Percentiles rank a stretch among this genome's conserved stretches.
Evolutionary conservation across 2,329 filamentous ascomycete species (phyloP).

Genomic region (Phaeomoniella chlamydospora): DNA sequence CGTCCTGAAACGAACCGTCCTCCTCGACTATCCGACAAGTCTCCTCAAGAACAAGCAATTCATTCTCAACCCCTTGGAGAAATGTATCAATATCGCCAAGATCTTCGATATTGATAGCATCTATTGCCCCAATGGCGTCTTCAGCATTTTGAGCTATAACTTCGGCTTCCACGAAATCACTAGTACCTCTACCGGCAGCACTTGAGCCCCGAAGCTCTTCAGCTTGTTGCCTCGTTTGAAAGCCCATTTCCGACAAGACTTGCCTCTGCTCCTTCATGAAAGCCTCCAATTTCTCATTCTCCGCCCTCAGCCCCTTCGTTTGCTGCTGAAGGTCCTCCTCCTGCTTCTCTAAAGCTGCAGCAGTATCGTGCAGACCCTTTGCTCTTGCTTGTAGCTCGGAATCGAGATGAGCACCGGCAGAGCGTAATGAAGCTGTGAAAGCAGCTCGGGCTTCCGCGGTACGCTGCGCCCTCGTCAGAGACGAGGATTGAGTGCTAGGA

Average conservation of each 20-base stretch:
- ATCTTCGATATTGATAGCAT: background rate
- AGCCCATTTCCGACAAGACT: background rate
- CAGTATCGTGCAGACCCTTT: slow-evolving; percentile 40
- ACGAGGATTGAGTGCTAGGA: background rate
- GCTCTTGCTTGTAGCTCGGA: slow-evolving; percentile 38
- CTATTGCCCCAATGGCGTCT: background rate
- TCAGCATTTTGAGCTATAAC: background rate
- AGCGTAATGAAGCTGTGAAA: slow-evolving; percentile 27
- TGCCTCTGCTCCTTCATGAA: background rate
- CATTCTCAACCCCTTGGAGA: background rate
- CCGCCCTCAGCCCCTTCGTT: slow-evolving; percentile 34
- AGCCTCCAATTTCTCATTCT: slow-evolving; percentile 36
- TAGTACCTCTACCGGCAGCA: background rate
- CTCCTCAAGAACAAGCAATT: background rate
- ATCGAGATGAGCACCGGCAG: slow-evolving; percentile 33
- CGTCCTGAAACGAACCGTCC: no score
- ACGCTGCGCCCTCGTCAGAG: slow-evolving; percentile 13
- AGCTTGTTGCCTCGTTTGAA: background rate
- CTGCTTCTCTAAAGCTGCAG: slow-evolving; percentile 37
- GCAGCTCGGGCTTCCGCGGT: slow-evolving; percentile 27
- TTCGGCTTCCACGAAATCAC: no score
- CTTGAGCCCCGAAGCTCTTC: background rate
- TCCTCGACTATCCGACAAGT: background rate
- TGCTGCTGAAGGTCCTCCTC: slow-evolving; percentile 36
- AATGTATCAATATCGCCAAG: background rate